These are phyloP conservation scores for Dianthus caryophyllus DNA, from an alignment of 148 eudicot species.

Conservation along the genomic window DNA sequence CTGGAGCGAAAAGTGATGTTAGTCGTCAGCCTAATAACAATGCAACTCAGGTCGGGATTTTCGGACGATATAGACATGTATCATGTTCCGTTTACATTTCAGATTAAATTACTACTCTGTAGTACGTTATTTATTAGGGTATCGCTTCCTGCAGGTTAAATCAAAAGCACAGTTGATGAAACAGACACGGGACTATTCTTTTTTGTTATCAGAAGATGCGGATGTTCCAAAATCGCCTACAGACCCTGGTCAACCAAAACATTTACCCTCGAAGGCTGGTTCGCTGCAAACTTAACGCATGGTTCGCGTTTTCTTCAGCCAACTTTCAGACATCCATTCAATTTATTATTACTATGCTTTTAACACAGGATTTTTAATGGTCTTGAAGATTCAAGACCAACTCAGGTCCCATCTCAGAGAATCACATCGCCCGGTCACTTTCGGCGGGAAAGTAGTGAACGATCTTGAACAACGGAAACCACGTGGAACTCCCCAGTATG, in stretches of 20 bases:
- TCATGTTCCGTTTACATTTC: background rate
- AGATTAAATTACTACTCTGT: background rate
- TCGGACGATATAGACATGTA: background rate
- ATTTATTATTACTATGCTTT: constrained; percentile 37
- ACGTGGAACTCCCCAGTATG: constrained; percentile 22
- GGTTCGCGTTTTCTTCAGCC: background rate
- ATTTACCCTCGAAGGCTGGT: constrained; percentile 45
- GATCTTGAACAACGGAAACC: constrained; percentile 40
- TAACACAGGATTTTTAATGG: constrained; percentile 50
- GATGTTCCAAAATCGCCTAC: constrained; percentile 50
- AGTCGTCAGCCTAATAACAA: constrained; percentile 24
- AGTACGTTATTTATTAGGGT: background rate
- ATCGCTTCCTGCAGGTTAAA: constrained; percentile 37
- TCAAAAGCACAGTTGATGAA: constrained; percentile 57
- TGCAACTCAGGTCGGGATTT: constrained; percentile 30
- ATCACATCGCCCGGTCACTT: constrained; percentile 29
- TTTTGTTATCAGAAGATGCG: constrained; percentile 71
- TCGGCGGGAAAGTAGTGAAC: constrained; percentile 27
- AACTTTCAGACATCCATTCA: constrained; percentile 23
- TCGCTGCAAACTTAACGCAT: constrained; percentile 22
- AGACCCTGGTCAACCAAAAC: constrained; percentile 31
- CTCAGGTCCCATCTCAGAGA: constrained; percentile 43
- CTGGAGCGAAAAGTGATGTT: constrained; percentile 35
- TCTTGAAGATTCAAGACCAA: constrained; percentile 62
- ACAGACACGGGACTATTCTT: constrained; percentile 79